Conservation (phyloP, 345 rosid genomes). For the Clarkia xantiana region DNA sequence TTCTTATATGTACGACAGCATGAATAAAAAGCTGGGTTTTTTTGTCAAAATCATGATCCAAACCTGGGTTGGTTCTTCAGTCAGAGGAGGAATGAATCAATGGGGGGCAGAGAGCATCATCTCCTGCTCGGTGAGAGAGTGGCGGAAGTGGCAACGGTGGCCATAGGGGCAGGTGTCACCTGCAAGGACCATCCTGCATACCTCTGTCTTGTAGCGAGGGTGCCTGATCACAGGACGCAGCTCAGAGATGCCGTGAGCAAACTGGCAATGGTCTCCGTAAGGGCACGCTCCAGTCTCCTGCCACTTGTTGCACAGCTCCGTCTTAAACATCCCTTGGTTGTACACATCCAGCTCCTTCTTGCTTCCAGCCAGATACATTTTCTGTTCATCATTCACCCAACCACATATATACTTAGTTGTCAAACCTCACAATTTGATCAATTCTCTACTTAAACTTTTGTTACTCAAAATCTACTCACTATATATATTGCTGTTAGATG, state of each 20-base stretch:
- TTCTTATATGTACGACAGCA: too few relatives aligned
- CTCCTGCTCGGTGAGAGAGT: slow-evolving; percentile 72
- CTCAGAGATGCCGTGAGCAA: slow-evolving; percentile 82
- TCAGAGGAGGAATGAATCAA: neutral
- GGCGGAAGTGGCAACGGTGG: slow-evolving; percentile 91
- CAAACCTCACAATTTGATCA: neutral
- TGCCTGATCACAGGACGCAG: slow-evolving; percentile 81
- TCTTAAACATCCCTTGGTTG: slow-evolving; percentile 76
- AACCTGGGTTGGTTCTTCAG: neutral
- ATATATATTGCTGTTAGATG: too few relatives aligned
- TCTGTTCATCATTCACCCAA: slow-evolving; percentile 15
- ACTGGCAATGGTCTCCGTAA: slow-evolving; percentile 60
- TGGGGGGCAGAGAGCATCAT: slow-evolving; percentile 18
- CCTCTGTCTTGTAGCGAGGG: slow-evolving; percentile 79
- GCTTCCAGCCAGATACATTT: slow-evolving; percentile 24
- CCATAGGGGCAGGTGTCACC: slow-evolving; percentile 74
- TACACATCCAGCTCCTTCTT: slow-evolving; percentile 44
- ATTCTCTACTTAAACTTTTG: too few relatives aligned
- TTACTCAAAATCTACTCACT: too few relatives aligned
- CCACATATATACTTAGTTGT: neutral
- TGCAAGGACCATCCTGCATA: slow-evolving; percentile 62
- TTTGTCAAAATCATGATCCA: neutral
- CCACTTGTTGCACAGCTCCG: slow-evolving; percentile 97
- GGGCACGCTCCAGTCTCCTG: slow-evolving; percentile 74
- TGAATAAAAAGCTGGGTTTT: neutral